Evolutionary conservation across 2,329 filamentous ascomycete genomes (phyloP), one percentile per base, ranked within the genome.

Genomic region (Aspergillus pseudoviridinutans): DNA sequence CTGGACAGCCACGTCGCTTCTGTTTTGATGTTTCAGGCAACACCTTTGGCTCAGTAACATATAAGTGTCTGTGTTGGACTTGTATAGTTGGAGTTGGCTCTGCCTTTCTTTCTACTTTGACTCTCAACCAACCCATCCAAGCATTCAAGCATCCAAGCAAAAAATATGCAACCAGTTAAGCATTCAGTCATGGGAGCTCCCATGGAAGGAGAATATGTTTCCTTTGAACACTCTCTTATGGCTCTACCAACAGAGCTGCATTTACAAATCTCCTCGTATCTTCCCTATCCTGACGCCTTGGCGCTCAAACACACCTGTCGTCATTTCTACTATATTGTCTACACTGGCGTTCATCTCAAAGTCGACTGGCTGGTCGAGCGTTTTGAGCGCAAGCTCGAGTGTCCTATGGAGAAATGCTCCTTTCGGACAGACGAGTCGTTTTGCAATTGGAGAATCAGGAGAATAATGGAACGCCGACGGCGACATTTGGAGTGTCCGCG

Each of bases 201-300:
- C 14, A 3, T 14, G 2, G 44, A 27, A 47, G 12, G 24, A 17
- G 20, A 47, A 47, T 24, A 47, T 14, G 20, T 25, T 24, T 50
- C 9, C 8, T 42, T 46, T 51, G 46, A 25, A 6, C 49, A 58
- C 12, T 67, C 66, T n/a, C 67, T 87, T 35, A 76, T 80, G 68
- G 71, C 74, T 17, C 76, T 90, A 2, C 88, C 88, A 1, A 78
- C 84, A 0, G 88, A 91, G 65, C 78, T 90, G n/a, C 87, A 89
- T 63, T 69, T 87, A 1, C 78, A 84, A 51, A 86, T 90, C 55
- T 77, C 83, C 32, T 69, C 78, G 10, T 76, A 83, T 54, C 83
- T 90, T 58, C 81, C 81, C 32, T 90, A 90, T 60, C 88, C 88
- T 0, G 87, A 91, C 60, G 87, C 88, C 0, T 79, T 90, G 1